A percentile compares a stretch with the other conserved stretches of the same genome.
phyloP scores from a whole-genome alignment of 306 rosid genomes.

The Medicago arabica region DNA sequence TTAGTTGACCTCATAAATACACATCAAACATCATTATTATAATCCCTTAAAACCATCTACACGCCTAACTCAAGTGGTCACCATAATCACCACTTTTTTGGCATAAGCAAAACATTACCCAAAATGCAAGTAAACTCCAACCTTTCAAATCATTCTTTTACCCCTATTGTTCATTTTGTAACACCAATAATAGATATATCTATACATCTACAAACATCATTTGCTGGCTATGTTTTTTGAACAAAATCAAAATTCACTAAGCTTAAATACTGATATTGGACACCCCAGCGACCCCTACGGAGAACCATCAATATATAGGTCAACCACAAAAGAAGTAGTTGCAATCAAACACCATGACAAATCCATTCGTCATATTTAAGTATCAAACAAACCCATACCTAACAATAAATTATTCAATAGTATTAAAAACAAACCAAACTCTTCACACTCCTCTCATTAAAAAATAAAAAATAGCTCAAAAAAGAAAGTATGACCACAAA shows the following conservation, averaged over 20 bases:
- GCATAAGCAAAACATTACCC: constrained; percentile 27
- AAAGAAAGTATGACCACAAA: background rate
- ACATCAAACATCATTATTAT: constrained; percentile 13
- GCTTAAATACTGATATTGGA: constrained; percentile 23
- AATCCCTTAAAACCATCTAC: constrained; percentile 14
- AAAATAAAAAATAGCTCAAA: no score
- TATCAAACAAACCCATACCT: constrained; percentile 46
- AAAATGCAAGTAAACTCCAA: constrained; percentile 23
- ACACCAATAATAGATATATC: constrained; percentile 18
- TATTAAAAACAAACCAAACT: constrained; percentile 9
- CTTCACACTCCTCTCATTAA: background rate
- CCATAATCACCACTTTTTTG: constrained; percentile 8
- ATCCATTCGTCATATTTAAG: constrained; percentile 26
- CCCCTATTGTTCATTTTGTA: background rate
- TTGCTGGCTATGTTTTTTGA: background rate
- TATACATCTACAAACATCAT: constrained; percentile 22
- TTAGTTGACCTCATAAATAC: constrained; percentile 42
- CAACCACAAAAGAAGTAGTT: constrained; percentile 39
- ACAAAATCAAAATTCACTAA: background rate
- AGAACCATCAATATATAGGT: constrained; percentile 29
- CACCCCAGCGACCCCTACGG: background rate
- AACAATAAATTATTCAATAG: constrained; percentile 16
- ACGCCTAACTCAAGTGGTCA: constrained; percentile 11
- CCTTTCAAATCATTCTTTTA: background rate
- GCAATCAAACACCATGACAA: constrained; percentile 37